A percentile compares a stretch with the other conserved stretches of the same genome.
Evolutionary conservation across 805 yeast species (phyloP).

Genomic region (Starmera dryadoides): DNA sequence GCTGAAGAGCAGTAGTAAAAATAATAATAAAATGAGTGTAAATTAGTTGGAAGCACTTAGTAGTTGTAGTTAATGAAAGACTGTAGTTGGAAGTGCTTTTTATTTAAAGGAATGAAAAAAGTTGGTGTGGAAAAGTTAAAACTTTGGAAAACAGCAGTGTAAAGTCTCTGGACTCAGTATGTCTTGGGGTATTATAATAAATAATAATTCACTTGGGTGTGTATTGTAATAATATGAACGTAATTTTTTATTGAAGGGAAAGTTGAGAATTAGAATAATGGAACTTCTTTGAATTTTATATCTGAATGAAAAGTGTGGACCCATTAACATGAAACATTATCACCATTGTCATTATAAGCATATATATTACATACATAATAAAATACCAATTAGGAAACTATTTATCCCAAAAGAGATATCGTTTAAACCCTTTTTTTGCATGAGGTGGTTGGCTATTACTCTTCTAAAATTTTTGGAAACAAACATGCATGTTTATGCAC

Average conservation of each 20-base stretch:
- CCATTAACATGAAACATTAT: too few species aligned
- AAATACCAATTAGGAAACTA: not conserved
- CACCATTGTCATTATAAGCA: too few species aligned
- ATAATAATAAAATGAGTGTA: slow-evolving; percentile 8
- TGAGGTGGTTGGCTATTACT: not conserved
- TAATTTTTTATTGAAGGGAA: too few species aligned
- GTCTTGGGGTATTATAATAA: too few species aligned
- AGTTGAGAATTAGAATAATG: too few species aligned
- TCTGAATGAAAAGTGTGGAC: too few species aligned
- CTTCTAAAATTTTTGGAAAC: not conserved
- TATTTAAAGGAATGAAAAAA: not conserved
- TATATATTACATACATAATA: too few species aligned
- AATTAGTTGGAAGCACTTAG: slow-evolving; percentile 15
- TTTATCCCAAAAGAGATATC: not conserved
- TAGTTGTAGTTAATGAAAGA: slow-evolving; percentile 7
- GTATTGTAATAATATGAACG: too few species aligned
- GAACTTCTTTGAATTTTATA: too few species aligned
- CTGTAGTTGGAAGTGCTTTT: slow-evolving; percentile 11
- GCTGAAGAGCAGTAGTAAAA: not conserved
- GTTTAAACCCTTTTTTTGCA: not conserved
- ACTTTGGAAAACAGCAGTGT: not conserved
- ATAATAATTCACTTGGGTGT: too few species aligned
- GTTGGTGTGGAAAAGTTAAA: not conserved
- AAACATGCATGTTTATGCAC: not conserved
- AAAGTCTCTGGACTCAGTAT: not conserved